Base-by-base conservation (phyloP, 768 basidiomycete genomes). In the Boletus edulis region DNA sequence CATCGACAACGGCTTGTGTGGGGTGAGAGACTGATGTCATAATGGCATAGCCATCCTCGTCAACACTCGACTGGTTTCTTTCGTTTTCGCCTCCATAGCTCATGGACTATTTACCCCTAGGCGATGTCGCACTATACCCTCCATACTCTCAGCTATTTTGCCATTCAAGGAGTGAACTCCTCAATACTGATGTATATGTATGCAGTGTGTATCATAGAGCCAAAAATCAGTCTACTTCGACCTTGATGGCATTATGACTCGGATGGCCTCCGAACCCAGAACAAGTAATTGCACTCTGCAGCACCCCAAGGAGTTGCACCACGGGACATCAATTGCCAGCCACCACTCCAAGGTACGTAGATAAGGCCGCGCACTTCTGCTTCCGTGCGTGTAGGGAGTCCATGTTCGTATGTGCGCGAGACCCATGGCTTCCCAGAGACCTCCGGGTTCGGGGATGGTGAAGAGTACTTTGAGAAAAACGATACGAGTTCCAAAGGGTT, bases 401-500 rank as follows among this genome's bases (percentile, higher is more conserved):
- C 77, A 50, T 74, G 72, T 8, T 68, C 72, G 46, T 79, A 76
- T 4, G 78, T 69, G 22, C 73, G 76, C 15, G 81, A 76, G 64
- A 89, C 84, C 90, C 89, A 90, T 10, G 81, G 79, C 72, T 39
- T 67, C 40, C 46, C 57, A 41, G 51, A 40, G 42, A 34, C 46
- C 27, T 48, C 54, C 3, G 55, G 39, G 42, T 41, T 38, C 13
- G 51, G 29, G 3, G 62, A 55, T 10, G 61, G 61, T 5, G 72
- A 66, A 22, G 77, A 70, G 55, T 88, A 84, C 22, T 76, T 72
- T 46, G 82, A 78, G 73, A 99, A 96, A 76, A 92, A 98, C 13
- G 78, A 78, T 38, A 89, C 75, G 12, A 99, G 81, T 66, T 99
- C 97, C 2, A 78, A 77, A 5, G 96, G 91, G 58, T 90, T 89